These are phyloP conservation scores for Anisogramma anomala DNA, from an alignment of 2,329 filamentous ascomycete species.

Conservation along the genomic window DNA sequence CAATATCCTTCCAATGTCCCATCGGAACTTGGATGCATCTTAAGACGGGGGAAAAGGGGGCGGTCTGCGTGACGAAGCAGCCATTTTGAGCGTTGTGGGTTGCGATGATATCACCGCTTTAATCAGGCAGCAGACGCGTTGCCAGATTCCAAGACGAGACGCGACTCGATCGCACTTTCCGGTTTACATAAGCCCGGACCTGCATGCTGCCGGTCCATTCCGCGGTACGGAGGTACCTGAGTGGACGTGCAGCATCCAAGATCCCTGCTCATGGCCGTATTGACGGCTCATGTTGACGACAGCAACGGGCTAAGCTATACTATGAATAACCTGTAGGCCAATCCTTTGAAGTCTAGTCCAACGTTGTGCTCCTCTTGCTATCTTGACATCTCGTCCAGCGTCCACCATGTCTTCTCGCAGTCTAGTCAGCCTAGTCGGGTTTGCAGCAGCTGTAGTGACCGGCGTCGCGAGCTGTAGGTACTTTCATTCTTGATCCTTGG, in stretches of 20 bases:
- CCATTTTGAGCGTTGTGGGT: not conserved
- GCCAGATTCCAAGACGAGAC: not conserved
- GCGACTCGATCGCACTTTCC: too few species aligned
- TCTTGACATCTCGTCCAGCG: not conserved
- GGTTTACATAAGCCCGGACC: too few species aligned
- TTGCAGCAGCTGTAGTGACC: constrained; percentile 4
- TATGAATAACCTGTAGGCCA: too few species aligned
- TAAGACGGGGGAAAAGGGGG: not conserved
- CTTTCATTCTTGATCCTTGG: not conserved
- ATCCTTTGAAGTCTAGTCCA: not conserved
- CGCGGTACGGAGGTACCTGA: too few species aligned
- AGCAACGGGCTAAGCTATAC: too few species aligned
- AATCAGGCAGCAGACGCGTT: not conserved
- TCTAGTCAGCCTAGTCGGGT: constrained; percentile 5
- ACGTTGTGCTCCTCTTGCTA: not conserved
- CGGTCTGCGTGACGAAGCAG: not conserved
- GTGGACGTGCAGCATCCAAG: too few species aligned
- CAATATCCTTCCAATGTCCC: constrained; percentile 33
- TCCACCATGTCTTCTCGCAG: constrained; percentile 10
- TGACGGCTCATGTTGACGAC: too few species aligned
- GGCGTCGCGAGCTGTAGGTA: constrained; percentile 18
- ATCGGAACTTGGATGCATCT: constrained; percentile 20
- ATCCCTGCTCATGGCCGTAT: too few species aligned
- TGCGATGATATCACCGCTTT: not conserved
- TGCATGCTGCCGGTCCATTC: too few species aligned